Conservation (phyloP, 768 basidiomycete genomes). For the Gymnopilus junonius region DNA sequence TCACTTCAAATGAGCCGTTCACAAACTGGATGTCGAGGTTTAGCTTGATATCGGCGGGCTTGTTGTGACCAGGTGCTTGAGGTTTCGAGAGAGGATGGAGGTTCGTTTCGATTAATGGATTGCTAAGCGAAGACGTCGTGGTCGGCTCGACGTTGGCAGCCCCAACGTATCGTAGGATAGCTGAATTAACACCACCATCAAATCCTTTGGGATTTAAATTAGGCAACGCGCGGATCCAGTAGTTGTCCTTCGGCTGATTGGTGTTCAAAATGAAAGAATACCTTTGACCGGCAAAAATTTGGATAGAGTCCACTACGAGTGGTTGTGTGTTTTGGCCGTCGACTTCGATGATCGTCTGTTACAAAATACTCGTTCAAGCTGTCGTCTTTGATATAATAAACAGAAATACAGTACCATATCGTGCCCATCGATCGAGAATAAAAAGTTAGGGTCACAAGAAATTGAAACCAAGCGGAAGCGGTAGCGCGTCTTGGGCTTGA, state of each 20-base stretch:
- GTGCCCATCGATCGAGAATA: slow-evolving; percentile 51
- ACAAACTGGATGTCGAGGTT: slow-evolving; percentile 32
- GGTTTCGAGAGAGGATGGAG: slow-evolving; percentile 37
- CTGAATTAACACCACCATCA: slow-evolving; percentile 51
- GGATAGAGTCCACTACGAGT: slow-evolving; percentile 40
- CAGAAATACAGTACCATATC: slow-evolving; percentile 28
- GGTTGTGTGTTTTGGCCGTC: slow-evolving; percentile 44
- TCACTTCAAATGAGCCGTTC: slow-evolving; percentile 31
- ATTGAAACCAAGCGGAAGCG: slow-evolving; percentile 54
- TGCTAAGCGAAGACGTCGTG: slow-evolving; percentile 30
- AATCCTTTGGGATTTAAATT: slow-evolving; percentile 25
- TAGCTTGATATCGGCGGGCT: slow-evolving; percentile 43
- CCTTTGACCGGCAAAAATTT: slow-evolving; percentile 41
- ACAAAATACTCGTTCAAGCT: neutral
- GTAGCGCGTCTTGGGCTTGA: slow-evolving; percentile 41
- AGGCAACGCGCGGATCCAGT: slow-evolving; percentile 47
- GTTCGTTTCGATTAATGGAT: slow-evolving; percentile 38
- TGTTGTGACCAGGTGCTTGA: slow-evolving; percentile 36
- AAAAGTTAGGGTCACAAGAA: slow-evolving; percentile 48
- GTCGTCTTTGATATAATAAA: neutral
- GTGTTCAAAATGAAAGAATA: slow-evolving; percentile 48
- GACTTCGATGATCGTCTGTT: slow-evolving; percentile 42
- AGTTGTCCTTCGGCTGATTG: slow-evolving; percentile 41
- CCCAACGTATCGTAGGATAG: slow-evolving; percentile 54
- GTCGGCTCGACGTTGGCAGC: slow-evolving; percentile 44